Conservation (phyloP, 2,329 filamentous ascomycete genomes). For the Orbilia ellipsospora region DNA sequence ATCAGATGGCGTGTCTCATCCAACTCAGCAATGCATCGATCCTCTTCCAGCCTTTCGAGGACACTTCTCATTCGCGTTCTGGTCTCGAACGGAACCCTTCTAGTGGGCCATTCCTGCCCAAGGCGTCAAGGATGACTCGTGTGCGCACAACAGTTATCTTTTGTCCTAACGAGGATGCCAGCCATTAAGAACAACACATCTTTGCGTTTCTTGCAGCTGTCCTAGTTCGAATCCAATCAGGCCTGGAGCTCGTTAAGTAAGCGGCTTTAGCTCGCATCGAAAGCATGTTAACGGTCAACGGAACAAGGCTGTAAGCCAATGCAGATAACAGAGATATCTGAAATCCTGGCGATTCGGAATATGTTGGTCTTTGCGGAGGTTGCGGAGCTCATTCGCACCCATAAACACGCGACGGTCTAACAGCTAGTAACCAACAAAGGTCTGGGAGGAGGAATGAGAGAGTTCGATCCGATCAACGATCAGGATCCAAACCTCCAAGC, state of each 20-base stretch:
- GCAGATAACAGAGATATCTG: background rate
- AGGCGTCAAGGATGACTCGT: constrained; percentile 1
- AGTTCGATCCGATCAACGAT: constrained; percentile 1
- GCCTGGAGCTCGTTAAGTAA: too few relatives aligned
- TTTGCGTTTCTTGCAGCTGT: constrained; percentile 20
- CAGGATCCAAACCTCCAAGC: constrained; percentile 15
- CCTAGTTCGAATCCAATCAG: constrained; percentile 15
- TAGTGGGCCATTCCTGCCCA: background rate
- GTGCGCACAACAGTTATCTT: background rate
- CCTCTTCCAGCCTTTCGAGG: background rate
- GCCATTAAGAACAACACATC: constrained; percentile 31
- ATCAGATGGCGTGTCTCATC: constrained; percentile 12
- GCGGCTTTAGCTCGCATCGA: constrained; percentile 9
- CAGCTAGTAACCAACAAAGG: background rate
- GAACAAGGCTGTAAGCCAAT: constrained; percentile 12
- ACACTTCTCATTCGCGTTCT: background rate
- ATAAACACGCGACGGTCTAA: constrained; percentile 3
- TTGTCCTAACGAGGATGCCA: too few relatives aligned
- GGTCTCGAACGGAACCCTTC: background rate
- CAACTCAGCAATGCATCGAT: constrained; percentile 37
- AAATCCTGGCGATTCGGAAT: constrained; percentile 1
- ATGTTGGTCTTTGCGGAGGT: constrained; percentile 14
- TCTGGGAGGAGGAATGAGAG: constrained; percentile 9
- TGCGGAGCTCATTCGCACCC: constrained; percentile 27
- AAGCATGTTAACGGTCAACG: background rate